Percentiles rank a stretch among this genome's conserved stretches.
Conservation (phyloP, 2,329 filamentous ascomycete species). For the Penicillium sclerotiorum region DNA sequence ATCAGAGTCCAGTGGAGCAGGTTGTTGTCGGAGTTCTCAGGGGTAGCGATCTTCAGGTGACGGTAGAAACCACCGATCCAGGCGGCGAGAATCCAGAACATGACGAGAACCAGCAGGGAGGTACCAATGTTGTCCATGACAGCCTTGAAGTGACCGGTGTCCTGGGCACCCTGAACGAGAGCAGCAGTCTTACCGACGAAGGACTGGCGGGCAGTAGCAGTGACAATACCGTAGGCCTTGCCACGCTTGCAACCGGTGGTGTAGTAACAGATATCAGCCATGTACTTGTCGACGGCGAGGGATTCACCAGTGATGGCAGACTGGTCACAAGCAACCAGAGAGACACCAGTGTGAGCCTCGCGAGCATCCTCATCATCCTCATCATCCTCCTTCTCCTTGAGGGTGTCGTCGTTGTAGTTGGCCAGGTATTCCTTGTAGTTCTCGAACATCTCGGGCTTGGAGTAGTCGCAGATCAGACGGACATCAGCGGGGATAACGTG, state of each 20-base stretch:
- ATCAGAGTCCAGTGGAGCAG: conserved; percentile 70
- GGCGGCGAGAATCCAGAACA: conserved; percentile 73
- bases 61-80: conserved; percentile 82
- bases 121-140: conserved; percentile 83
- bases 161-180: conserved; percentile 73
- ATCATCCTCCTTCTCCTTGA: conserved; percentile 58
- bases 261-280: conserved; percentile 76
- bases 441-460: conserved; percentile 67
- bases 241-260: conserved; percentile 81
- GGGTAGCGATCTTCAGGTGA: conserved; percentile 60
- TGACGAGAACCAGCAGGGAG: conserved; percentile 71
- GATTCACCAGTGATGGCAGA: conserved; percentile 82
- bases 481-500: conserved; percentile 70
- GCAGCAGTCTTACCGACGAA: conserved; percentile 77
- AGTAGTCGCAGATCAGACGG: conserved; percentile 73
- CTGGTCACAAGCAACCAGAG: conserved; percentile 72
- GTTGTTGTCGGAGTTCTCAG: conserved; percentile 60
- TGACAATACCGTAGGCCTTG: conserved; percentile 71
- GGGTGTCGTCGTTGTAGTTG: conserved; percentile 61
- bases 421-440: conserved; percentile 68
- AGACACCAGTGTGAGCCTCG: conserved; percentile 65
- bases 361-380: conserved; percentile 59
- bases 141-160: conserved; percentile 78
- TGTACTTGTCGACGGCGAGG: conserved; percentile 63
- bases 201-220: conserved; percentile 68